These are phyloP conservation scores for Penicillium taxi DNA, from an alignment of 495 filamentous ascomycete species.

Conservation along the genomic window DNA sequence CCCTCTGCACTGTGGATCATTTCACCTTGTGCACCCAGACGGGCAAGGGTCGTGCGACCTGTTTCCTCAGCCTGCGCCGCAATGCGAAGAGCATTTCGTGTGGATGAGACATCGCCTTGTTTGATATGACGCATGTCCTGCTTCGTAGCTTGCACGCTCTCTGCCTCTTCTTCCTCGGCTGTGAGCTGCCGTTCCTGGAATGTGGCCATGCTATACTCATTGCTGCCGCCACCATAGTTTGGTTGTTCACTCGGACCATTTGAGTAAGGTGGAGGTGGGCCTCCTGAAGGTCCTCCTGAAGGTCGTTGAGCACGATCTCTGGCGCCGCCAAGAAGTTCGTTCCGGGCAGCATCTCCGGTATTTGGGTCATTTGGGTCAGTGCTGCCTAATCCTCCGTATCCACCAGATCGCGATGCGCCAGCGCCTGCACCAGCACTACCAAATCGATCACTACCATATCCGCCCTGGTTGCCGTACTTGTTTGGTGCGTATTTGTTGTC, in stretches of 20 bases:
- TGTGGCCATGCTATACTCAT: constrained; percentile 49
- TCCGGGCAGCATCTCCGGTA: constrained; percentile 45
- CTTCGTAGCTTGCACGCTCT: constrained; percentile 60
- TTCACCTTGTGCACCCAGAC: constrained; percentile 68
- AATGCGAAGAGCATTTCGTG: constrained; percentile 58
- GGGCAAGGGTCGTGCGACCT: constrained; percentile 58
- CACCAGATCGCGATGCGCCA: constrained; percentile 45
- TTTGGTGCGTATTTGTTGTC: constrained; percentile 55
- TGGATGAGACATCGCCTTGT: constrained; percentile 63
- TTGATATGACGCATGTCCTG: constrained; percentile 69
- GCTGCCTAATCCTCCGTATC: constrained; percentile 64
- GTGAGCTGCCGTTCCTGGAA: constrained; percentile 64
- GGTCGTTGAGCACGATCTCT: constrained; percentile 45
- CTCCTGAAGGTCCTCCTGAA: constrained; percentile 13
- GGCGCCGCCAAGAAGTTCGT: constrained; percentile 59
- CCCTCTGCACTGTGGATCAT: constrained; percentile 69
- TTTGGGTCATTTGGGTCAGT: constrained; percentile 46
- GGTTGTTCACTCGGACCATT: constrained; percentile 19
- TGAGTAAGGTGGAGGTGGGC: constrained; percentile 38
- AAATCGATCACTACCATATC: constrained; percentile 60
- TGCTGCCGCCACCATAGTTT: constrained; percentile 42
- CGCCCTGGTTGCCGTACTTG: constrained; percentile 52
- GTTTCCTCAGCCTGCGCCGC: constrained; percentile 64
- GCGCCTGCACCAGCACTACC: constrained; percentile 28
- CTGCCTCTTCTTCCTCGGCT: constrained; percentile 62